Base-by-base conservation (phyloP, 106 monocot species). In the Gastrodia elata region DNA sequence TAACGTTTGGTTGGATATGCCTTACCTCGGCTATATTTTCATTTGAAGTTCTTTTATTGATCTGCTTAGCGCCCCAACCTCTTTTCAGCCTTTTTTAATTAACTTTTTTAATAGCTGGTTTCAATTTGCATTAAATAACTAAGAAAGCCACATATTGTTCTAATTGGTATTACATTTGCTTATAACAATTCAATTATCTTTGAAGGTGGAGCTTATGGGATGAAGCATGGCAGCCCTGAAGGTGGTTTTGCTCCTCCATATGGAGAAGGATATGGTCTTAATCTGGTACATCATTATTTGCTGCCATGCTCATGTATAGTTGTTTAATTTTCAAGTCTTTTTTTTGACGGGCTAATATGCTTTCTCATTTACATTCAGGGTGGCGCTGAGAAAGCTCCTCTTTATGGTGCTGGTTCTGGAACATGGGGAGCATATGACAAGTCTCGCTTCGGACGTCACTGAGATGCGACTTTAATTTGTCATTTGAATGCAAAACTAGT, bases 161-260 rank as follows among this genome's bases (percentile, higher is more conserved):
- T 40, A 37, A 36, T 0, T 67, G 20, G 5, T 40, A 1, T 40
- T 20, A 35, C 69, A 22, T 11, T 56, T 27, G 25, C 64, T 26
- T 33, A 35, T n/a, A 13, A 41, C 28, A 25, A 28, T 35, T 57
- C 27, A 44, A 41, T 34, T 69, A 1, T 57, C 67, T 5, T 80
- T 85, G 71, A 87, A 88, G 86, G 85, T 75, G 81, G 82, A 74
- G 38, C 78, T 64, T 88, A 88, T 75, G 84, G 91, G 35, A 81
- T 72, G 78, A 86, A 84, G 35, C 26, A 80, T 57, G 74, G 74
- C 32, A 88, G 86, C 74, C 72, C 91, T 79, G 86, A 91, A 77
- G 86, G 82, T 24, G 56, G 77, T 18, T 80, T 79, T 34, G 79
- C 79, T 64, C 64, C 81, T 42, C 59, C 86, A 13, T 88, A 82